A percentile compares a stretch with the other conserved stretches of the same genome.
phyloP scores from a whole-genome alignment of 2,329 filamentous ascomycete species.

The Arthroderma sp. region DNA sequence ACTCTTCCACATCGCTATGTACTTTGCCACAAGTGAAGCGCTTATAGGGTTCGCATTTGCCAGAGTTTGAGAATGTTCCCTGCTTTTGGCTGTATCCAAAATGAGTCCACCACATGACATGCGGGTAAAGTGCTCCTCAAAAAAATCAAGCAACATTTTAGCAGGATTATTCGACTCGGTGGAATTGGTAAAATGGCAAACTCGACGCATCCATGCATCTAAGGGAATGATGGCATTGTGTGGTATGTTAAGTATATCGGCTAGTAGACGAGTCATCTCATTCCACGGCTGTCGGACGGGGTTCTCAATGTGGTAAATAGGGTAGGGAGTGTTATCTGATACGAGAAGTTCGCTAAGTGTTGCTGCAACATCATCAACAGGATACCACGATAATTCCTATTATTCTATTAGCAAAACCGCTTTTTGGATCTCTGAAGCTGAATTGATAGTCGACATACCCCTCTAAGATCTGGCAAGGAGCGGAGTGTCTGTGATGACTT shows the following conservation, averaged over 20 bases:
- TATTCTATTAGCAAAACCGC: slow-evolving; percentile 18
- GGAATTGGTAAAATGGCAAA: slow-evolving; percentile 17
- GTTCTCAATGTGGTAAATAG: slow-evolving; percentile 38
- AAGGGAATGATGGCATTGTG: slow-evolving; percentile 27
- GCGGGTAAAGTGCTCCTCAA: slow-evolving; percentile 26
- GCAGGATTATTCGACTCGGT: slow-evolving; percentile 23
- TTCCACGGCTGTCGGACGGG: slow-evolving; percentile 33
- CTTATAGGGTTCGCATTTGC: slow-evolving; percentile 23
- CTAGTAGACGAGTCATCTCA: slow-evolving; percentile 27
- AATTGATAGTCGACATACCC: background rate
- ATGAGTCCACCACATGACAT: slow-evolving; percentile 39
- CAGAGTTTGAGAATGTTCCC: slow-evolving; percentile 30
- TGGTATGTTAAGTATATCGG: slow-evolving; percentile 25
- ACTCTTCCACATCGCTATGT: slow-evolving; percentile 27
- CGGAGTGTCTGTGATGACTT: slow-evolving; percentile 40
- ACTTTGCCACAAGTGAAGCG: slow-evolving; percentile 23
- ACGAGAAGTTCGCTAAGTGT: slow-evolving; percentile 26
- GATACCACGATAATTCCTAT: slow-evolving; percentile 33
- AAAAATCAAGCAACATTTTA: slow-evolving; percentile 21
- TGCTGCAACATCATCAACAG: slow-evolving; percentile 34
- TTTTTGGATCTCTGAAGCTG: slow-evolving; percentile 16
- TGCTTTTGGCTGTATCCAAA: slow-evolving; percentile 26
- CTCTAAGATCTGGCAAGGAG: slow-evolving; percentile 27
- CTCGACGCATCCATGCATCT: slow-evolving; percentile 31
- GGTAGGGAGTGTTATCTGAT: slow-evolving; percentile 15